Evolutionary conservation across 176 grass and related monocot genomes (phyloP).

Genomic region (Tuctoria greenei): DNA sequence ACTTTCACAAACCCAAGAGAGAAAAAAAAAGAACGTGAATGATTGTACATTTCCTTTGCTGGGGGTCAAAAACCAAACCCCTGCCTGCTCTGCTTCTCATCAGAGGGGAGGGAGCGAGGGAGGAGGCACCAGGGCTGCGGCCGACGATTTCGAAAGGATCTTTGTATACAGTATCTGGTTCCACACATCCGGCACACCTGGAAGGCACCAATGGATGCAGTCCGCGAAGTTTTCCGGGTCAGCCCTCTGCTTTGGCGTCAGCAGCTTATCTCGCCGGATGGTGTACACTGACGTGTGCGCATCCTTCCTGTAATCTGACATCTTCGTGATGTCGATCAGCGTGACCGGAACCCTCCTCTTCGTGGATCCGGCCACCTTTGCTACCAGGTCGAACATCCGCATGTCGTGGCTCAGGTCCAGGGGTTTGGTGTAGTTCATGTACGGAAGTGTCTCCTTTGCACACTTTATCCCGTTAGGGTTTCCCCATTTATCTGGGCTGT

Average conservation of each 20-base stretch:
- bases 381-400: slow-evolving; percentile 51
- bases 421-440: slow-evolving; percentile 48
- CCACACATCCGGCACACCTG: slow-evolving; percentile 84
- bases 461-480: slow-evolving; percentile 74
- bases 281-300: slow-evolving; percentile 73
- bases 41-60: slow-evolving; percentile 2
- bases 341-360: slow-evolving; percentile 47
- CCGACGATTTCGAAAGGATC: slow-evolving; percentile 45
- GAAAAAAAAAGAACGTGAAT: slow-evolving; percentile 8
- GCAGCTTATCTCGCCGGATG: slow-evolving; percentile 56
- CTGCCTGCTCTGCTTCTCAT: slow-evolving; percentile 30
- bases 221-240: slow-evolving; percentile 63
- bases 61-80: background rate
- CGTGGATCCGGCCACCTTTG: slow-evolving; percentile 43
- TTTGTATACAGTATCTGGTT: slow-evolving; percentile 73
- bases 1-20: background rate
- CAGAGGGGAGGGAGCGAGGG: slow-evolving; percentile 6
- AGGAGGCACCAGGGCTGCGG: background rate
- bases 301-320: slow-evolving; percentile 92
- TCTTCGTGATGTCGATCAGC: slow-evolving; percentile 76
- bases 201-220: slow-evolving; percentile 96
- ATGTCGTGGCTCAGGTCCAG: slow-evolving; percentile 54
- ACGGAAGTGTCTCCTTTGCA: slow-evolving; percentile 56
- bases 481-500: slow-evolving; percentile 65
- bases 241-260: slow-evolving; percentile 68